These are phyloP conservation scores for Chaetomium cochliodes DNA, from an alignment of 495 filamentous ascomycete genomes.

Conservation along the genomic window DNA sequence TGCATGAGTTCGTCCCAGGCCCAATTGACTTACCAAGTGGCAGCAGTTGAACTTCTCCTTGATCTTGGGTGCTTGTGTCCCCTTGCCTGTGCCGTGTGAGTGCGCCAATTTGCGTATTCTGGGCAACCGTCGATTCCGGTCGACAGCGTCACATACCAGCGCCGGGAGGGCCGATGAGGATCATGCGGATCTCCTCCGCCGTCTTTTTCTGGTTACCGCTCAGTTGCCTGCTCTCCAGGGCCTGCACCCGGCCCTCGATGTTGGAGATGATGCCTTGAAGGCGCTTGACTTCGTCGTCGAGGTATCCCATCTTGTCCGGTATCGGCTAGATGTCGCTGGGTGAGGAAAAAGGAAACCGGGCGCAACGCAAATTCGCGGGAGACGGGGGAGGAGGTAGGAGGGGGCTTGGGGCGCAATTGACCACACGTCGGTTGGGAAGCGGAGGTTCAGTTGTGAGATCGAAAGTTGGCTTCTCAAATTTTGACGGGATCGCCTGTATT, in stretches of 20 bases:
- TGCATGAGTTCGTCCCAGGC: slow-evolving; percentile 12
- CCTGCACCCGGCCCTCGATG: slow-evolving; percentile 79
- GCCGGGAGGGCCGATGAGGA: slow-evolving; percentile 95
- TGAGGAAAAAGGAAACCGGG: slow-evolving; percentile 24
- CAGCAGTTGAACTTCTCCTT: slow-evolving; percentile 96
- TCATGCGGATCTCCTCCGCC: slow-evolving; percentile 77
- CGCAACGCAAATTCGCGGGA: slow-evolving; percentile 21
- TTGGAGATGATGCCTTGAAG: slow-evolving; percentile 75
- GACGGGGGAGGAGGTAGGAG: slow-evolving; percentile 18
- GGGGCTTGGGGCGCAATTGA: slow-evolving; percentile 30
- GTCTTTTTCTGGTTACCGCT: slow-evolving; percentile 45
- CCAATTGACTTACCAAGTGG: slow-evolving; percentile 72
- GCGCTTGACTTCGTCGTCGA: slow-evolving; percentile 73
- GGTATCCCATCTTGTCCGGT: slow-evolving; percentile 70
- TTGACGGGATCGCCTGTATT: slow-evolving; percentile 25
- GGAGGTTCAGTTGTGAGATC: slow-evolving; percentile 15
- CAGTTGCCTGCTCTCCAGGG: slow-evolving; percentile 65
- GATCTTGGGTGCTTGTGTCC: slow-evolving; percentile 95
- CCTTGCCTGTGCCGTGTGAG: slow-evolving; percentile 71
- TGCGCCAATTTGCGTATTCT: slow-evolving; percentile 10
- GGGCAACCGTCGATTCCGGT: not conserved
- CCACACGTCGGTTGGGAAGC: slow-evolving; percentile 18
- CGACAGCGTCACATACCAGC: slow-evolving; percentile 65
- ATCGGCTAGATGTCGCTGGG: slow-evolving; percentile 27
- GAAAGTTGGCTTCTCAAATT: slow-evolving; percentile 27